A percentile compares a stretch with the other conserved stretches of the same genome.
Evolutionary conservation across 495 filamentous ascomycete genomes (phyloP).

Genomic region (Neurospora sp.): DNA sequence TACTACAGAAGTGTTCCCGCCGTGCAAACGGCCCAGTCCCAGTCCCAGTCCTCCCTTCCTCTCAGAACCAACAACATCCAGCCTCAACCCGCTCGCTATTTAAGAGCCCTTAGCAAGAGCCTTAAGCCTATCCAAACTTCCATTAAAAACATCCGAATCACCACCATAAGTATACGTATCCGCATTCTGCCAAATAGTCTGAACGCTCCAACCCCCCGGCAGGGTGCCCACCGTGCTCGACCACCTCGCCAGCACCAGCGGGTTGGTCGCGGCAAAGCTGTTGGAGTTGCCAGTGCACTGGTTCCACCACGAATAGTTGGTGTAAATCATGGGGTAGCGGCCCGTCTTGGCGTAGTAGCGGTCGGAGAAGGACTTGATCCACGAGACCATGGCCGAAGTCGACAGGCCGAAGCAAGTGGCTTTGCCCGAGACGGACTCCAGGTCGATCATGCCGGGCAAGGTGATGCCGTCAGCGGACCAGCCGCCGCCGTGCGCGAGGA

Average conservation of each 20-base stretch:
- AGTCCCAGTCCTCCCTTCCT: not conserved
- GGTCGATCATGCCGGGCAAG: constrained; percentile 57
- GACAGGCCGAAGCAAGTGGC: constrained; percentile 44
- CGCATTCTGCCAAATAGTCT: constrained; percentile 53
- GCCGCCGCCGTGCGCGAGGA: constrained; percentile 51
- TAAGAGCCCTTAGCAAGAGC: not conserved
- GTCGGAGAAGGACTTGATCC: constrained; percentile 51
- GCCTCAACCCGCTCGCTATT: not conserved
- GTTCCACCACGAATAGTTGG: constrained; percentile 52
- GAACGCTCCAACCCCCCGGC: constrained; percentile 48
- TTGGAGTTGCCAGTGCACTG: constrained; percentile 48
- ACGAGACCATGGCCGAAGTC: constrained; percentile 43
- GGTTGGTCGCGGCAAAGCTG: constrained; percentile 41
- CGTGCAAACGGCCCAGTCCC: not conserved
- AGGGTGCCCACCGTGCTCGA: constrained; percentile 37
- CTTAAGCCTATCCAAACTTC: not conserved
- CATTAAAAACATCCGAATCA: constrained; percentile 44
- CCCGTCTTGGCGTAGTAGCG: constrained; percentile 42
- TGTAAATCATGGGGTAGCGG: constrained; percentile 52
- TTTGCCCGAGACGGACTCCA: constrained; percentile 43
- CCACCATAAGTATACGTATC: constrained; percentile 38
- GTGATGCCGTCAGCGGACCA: constrained; percentile 53
- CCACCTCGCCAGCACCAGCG: constrained; percentile 50
- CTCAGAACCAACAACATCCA: not conserved
- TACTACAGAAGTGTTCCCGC: not conserved